These are phyloP conservation scores for Mucor saturninus DNA, from an alignment of 371 early-diverging fungal genomes.

Conservation along the genomic window DNA sequence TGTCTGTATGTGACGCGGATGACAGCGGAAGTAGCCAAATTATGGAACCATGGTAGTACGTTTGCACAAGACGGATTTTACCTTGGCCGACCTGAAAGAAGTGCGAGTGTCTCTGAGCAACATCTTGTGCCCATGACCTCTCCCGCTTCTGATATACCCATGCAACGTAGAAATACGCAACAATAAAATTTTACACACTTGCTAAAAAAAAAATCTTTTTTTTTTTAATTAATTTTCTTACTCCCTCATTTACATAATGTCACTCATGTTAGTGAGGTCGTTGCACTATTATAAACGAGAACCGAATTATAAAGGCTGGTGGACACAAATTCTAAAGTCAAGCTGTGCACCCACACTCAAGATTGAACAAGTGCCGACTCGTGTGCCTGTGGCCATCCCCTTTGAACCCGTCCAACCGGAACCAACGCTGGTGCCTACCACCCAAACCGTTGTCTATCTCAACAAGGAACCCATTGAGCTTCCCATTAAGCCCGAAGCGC, in stretches of 20 bases:
- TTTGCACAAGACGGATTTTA: slow-evolving; percentile 47
- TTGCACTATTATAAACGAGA: slow-evolving; percentile 16
- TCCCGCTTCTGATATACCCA: slow-evolving; percentile 17
- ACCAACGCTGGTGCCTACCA: background rate
- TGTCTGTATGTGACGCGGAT: slow-evolving; percentile 54
- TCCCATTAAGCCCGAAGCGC: slow-evolving; percentile 38
- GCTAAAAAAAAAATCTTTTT: background rate
- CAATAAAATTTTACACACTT: background rate
- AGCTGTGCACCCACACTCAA: slow-evolving; percentile 5
- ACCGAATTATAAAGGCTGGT: slow-evolving; percentile 46
- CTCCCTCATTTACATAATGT: background rate
- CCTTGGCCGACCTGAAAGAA: slow-evolving; percentile 26
- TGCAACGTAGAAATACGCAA: slow-evolving; percentile 15
- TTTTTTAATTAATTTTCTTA: background rate
- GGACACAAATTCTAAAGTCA: slow-evolving; percentile 34
- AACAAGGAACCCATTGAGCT: slow-evolving; percentile 32
- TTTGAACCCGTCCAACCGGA: slow-evolving; percentile 9
- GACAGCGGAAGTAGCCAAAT: slow-evolving; percentile 54
- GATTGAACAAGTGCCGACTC: slow-evolving; percentile 2
- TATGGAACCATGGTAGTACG: slow-evolving; percentile 46
- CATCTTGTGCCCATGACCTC: background rate
- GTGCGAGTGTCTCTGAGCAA: slow-evolving; percentile 21
- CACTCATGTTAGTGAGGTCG: background rate
- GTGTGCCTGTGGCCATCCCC: slow-evolving; percentile 17
- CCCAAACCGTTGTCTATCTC: slow-evolving; percentile 22